These are phyloP conservation scores for Fusarium mundagurra DNA, from an alignment of 2,329 filamentous ascomycete species.

Conservation along the genomic window DNA sequence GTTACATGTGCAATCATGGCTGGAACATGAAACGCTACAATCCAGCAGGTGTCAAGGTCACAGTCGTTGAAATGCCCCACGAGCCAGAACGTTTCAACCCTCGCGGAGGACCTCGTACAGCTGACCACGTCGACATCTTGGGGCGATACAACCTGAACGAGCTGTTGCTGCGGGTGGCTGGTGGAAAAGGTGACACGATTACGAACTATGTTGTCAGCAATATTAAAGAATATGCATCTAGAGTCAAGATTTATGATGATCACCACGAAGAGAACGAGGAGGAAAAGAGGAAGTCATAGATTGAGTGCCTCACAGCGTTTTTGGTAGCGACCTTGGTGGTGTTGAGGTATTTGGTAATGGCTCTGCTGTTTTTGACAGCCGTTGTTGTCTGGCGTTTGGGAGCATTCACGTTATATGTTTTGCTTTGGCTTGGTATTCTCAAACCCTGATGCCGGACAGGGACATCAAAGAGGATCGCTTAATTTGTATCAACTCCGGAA, in stretches of 20 bases:
- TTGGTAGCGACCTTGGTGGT: not conserved
- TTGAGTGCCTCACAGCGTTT: constrained; percentile 8
- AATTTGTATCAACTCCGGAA: not conserved
- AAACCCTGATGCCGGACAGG: constrained; percentile 20
- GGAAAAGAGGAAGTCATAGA: constrained; percentile 33
- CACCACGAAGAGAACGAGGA: constrained; percentile 60
- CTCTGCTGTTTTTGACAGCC: not conserved
- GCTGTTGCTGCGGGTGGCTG: constrained; percentile 84
- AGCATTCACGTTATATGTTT: constrained; percentile 19
- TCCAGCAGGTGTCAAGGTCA: constrained; percentile 82
- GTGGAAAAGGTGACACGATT: constrained; percentile 83
- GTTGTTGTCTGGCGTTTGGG: constrained; percentile 40
- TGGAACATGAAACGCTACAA: constrained; percentile 97
- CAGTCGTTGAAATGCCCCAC: constrained; percentile 94
- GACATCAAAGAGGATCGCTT: not conserved
- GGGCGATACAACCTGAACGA: constrained; percentile 91
- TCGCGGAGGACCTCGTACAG: constrained; percentile 74
- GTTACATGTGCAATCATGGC: constrained; percentile 96
- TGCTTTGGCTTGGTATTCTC: constrained; percentile 20
- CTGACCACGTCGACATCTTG: constrained; percentile 96
- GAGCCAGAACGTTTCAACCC: constrained; percentile 94
- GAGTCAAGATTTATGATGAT: constrained; percentile 85
- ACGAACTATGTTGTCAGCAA: constrained; percentile 81
- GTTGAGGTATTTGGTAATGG: not conserved
- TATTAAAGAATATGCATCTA: constrained; percentile 83